phyloP scores from a whole-genome alignment of 768 basidiomycete species.

The Kwoniella heveanensis region DNA sequence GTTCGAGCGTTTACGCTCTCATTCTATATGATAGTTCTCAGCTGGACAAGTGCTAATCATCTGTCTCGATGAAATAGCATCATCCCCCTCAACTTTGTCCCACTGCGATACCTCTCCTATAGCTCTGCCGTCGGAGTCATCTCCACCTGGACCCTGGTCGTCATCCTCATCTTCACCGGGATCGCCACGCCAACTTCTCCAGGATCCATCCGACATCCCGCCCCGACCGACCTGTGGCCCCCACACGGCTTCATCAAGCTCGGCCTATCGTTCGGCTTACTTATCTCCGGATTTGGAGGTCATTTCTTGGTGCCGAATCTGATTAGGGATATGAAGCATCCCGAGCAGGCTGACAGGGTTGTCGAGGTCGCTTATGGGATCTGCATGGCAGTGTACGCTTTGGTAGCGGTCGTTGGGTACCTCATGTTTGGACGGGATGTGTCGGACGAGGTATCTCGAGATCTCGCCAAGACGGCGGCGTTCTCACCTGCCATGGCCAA shows the following conservation, averaged over 20 bases:
- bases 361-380: slow-evolving; percentile 47
- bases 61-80: slow-evolving; percentile 21
- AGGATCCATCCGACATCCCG: slow-evolving; percentile 48
- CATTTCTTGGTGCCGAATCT: slow-evolving; percentile 51
- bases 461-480: slow-evolving; percentile 49
- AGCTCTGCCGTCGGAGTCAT: slow-evolving; percentile 47
- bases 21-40: too few species aligned
- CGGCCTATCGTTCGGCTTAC: slow-evolving; percentile 42
- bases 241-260: slow-evolving; percentile 44
- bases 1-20: slow-evolving; percentile 1
- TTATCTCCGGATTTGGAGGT: slow-evolving; percentile 51
- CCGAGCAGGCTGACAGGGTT: slow-evolving; percentile 44
- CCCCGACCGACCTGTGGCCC: slow-evolving; percentile 48
- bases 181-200: slow-evolving; percentile 42
- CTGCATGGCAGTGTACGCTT: slow-evolving; percentile 43
- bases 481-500: slow-evolving; percentile 47
- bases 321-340: slow-evolving; percentile 52
- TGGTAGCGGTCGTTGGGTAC: slow-evolving; percentile 49
- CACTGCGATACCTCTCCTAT: slow-evolving; percentile 50
- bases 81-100: slow-evolving; percentile 51
- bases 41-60: background rate
- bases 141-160: slow-evolving; percentile 44
- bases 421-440: slow-evolving; percentile 54
- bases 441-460: slow-evolving; percentile 52
- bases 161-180: slow-evolving; percentile 49